These are phyloP conservation scores for Dictyostelium purpureum DNA, from an alignment of 78 protist species.

Conservation along the genomic window DNA sequence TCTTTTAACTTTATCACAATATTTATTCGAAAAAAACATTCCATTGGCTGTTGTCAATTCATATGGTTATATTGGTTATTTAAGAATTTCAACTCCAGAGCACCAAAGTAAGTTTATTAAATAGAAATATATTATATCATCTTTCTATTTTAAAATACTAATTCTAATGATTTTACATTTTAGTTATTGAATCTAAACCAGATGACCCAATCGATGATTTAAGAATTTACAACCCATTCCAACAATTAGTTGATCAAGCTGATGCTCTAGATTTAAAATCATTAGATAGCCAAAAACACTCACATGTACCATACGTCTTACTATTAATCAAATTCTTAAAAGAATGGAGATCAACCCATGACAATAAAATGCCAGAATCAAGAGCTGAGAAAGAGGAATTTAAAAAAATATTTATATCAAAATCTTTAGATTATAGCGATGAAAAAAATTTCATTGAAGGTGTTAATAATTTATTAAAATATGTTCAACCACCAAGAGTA, in stretches of 20 bases:
- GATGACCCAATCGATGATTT: conserved; percentile 85
- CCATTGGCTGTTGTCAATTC: conserved; percentile 80
- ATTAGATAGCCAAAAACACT: conserved; percentile 56
- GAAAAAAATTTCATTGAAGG: conserved; percentile 88
- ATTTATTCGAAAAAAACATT: conserved; percentile 2
- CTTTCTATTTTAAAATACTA: background rate
- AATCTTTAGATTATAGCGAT: background rate
- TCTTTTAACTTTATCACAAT: conserved; percentile 44
- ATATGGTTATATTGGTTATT: conserved; percentile 89
- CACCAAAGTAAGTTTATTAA: conserved; percentile 69
- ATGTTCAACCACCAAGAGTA: conserved; percentile 49
- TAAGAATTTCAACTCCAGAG: conserved; percentile 78
- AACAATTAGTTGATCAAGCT: conserved; percentile 56
- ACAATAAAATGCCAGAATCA: conserved; percentile 53
- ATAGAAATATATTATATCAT: background rate
- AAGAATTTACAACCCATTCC: conserved; percentile 82
- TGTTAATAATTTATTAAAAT: conserved; percentile 44
- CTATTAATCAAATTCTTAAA: conserved; percentile 42
- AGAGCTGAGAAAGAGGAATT: conserved; percentile 84
- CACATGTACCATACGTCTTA: conserved; percentile 85
- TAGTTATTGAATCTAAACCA: conserved; percentile 86
- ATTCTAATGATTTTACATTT: background rate
- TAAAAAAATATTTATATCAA: conserved; percentile 35
- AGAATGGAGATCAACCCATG: conserved; percentile 58
- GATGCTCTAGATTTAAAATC: conserved; percentile 20